Percentiles rank a stretch among this genome's conserved stretches.
These are phyloP conservation scores for Noccaea bulbosa DNA, from an alignment of 345 rosid genomes.

Conservation along the genomic window DNA sequence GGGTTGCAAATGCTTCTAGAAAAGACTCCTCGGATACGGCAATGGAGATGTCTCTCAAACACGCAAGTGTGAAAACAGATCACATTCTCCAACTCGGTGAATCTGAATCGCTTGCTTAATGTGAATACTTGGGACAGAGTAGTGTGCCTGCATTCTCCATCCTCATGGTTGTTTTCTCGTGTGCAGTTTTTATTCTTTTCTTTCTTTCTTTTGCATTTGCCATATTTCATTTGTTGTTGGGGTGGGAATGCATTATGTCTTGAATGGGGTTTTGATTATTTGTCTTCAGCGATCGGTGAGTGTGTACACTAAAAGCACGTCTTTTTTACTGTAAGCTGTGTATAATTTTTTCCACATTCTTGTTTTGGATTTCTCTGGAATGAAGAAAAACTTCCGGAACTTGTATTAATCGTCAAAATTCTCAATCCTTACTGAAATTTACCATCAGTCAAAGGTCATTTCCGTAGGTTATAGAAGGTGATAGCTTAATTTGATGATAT, in stretches of 20 bases:
- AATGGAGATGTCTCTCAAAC: conserved; percentile 84
- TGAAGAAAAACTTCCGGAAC: background rate
- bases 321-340: conserved; percentile 27
- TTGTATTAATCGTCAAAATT: conserved; percentile 15
- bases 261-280: conserved; percentile 28
- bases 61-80: conserved; percentile 58
- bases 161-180: conserved; percentile 35
- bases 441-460: background rate
- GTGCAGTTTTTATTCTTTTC: conserved; percentile 35
- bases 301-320: conserved; percentile 8
- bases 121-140: conserved; percentile 40
- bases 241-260: conserved; percentile 18
- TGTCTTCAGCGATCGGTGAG: conserved; percentile 13
- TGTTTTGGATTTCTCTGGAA: conserved; percentile 21
- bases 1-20: conserved; percentile 89
- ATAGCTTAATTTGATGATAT: background rate
- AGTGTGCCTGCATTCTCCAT: conserved; percentile 23
- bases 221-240: conserved; percentile 36
- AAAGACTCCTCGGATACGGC: conserved; percentile 64
- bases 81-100: conserved; percentile 32
- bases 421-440: background rate
- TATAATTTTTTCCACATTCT: conserved; percentile 34
- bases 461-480: background rate
- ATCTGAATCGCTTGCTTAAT: conserved; percentile 28
- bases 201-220: background rate